A percentile compares a stretch with the other conserved stretches of the same genome.
phyloP scores from a whole-genome alignment of 768 basidiomycete species.

The Coprinopsis sp. region DNA sequence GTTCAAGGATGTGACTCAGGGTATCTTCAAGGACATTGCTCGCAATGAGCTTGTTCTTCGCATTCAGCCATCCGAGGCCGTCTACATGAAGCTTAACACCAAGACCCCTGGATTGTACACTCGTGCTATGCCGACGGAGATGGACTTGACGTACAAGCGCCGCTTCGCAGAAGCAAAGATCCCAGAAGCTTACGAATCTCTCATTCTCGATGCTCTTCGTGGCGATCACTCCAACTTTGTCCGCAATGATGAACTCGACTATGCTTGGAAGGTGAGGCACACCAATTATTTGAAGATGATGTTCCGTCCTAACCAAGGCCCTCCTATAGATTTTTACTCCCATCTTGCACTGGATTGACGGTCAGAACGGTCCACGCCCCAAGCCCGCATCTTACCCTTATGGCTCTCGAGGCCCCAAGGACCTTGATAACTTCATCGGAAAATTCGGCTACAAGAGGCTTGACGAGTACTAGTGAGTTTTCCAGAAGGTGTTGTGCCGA shows the following conservation, averaged over 20 bases:
- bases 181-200: slow-evolving; percentile 93
- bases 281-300: not conserved
- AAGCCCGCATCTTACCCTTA: slow-evolving; percentile 80
- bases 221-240: slow-evolving; percentile 99
- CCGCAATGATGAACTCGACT: slow-evolving; percentile 93
- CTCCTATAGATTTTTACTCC: slow-evolving; percentile 80
- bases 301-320: not conserved
- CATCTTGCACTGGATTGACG: slow-evolving; percentile 95
- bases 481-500: slow-evolving; percentile 1
- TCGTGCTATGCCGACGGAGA: slow-evolving; percentile 89
- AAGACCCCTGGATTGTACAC: slow-evolving; percentile 92
- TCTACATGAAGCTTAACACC: slow-evolving; percentile 95
- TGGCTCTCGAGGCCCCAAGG: slow-evolving; percentile 90
- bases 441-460: slow-evolving; percentile 77
- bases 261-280: slow-evolving; percentile 86
- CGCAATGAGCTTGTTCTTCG: slow-evolving; percentile 97
- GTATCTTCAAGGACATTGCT: slow-evolving; percentile 94
- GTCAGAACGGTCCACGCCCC: slow-evolving; percentile 59
- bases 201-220: slow-evolving; percentile 92
- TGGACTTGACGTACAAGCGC: slow-evolving; percentile 97
- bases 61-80: slow-evolving; percentile 93
- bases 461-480: slow-evolving; percentile 66
- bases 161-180: slow-evolving; percentile 89
- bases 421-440: slow-evolving; percentile 69
- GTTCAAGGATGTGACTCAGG: slow-evolving; percentile 95